Evolutionary conservation across 352 stramenopile species (phyloP).

Genomic region (Phytophthora citricola): DNA sequence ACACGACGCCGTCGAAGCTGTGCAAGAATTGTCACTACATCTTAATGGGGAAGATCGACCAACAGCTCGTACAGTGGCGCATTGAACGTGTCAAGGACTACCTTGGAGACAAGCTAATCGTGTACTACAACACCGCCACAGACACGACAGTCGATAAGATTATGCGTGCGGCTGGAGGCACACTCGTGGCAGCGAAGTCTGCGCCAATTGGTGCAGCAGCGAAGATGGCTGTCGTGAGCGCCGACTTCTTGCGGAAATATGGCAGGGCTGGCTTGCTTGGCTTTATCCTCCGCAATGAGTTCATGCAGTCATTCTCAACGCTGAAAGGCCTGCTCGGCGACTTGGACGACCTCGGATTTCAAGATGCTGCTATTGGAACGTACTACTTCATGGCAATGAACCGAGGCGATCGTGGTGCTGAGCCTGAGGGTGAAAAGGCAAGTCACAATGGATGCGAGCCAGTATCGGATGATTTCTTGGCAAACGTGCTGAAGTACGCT

Average conservation of each 20-base stretch:
- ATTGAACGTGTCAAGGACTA: slow-evolving; percentile 85
- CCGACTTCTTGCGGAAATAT: slow-evolving; percentile 88
- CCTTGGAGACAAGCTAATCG: slow-evolving; percentile 61
- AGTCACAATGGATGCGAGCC: slow-evolving; percentile 59
- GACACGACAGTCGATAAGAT: slow-evolving; percentile 90
- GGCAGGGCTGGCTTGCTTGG: slow-evolving; percentile 77
- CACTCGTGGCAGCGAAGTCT: slow-evolving; percentile 77
- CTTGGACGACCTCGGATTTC: slow-evolving; percentile 80
- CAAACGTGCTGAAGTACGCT: slow-evolving; percentile 75
- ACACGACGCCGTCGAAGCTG: slow-evolving; percentile 63
- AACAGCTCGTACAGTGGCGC: slow-evolving; percentile 82
- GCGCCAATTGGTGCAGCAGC: slow-evolving; percentile 81
- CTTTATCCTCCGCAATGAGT: slow-evolving; percentile 89
- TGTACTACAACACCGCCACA: slow-evolving; percentile 81
- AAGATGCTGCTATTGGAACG: slow-evolving; percentile 85
- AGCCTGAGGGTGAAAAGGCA: slow-evolving; percentile 68
- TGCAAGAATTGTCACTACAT: slow-evolving; percentile 79
- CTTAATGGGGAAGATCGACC: slow-evolving; percentile 77
- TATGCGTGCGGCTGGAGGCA: slow-evolving; percentile 79
- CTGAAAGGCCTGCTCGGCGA: slow-evolving; percentile 83
- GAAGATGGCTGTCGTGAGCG: slow-evolving; percentile 87
- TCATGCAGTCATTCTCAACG: slow-evolving; percentile 90
- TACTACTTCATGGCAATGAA: slow-evolving; percentile 93
- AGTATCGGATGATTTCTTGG: slow-evolving; percentile 77
- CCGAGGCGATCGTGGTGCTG: slow-evolving; percentile 75